Evolutionary conservation across 164 flowering plant species (phyloP).

Genomic region (Dillenia turbinata): DNA sequence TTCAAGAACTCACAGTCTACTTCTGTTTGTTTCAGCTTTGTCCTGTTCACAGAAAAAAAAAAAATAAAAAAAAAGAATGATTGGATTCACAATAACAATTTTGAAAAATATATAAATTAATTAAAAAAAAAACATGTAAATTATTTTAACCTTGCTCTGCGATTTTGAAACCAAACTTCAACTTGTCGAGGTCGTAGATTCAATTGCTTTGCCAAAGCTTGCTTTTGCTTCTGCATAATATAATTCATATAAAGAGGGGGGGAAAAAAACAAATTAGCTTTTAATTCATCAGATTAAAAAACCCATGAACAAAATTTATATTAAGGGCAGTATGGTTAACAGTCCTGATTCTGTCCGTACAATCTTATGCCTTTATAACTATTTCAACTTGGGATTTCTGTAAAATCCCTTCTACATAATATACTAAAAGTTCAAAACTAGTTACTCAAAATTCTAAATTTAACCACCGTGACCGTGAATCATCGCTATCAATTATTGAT

Average conservation of each 20-base stretch:
- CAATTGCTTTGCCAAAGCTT: slow-evolving; percentile 65
- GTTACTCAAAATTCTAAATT: too few relatives aligned
- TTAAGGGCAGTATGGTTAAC: too few relatives aligned
- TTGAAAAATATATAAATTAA: not conserved
- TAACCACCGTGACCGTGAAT: too few relatives aligned
- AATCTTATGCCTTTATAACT: too few relatives aligned
- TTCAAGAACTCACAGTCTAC: slow-evolving; percentile 78
- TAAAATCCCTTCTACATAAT: too few relatives aligned
- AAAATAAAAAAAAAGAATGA: not conserved
- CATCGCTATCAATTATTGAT: too few relatives aligned
- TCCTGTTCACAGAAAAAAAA: slow-evolving; percentile 36
- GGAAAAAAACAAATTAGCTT: too few relatives aligned
- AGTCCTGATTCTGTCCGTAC: too few relatives aligned
- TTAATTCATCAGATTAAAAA: too few relatives aligned
- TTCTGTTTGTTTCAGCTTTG: slow-evolving; percentile 86
- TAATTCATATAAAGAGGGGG: slow-evolving; percentile 1
- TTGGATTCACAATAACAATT: not conserved
- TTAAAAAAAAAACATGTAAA: not conserved
- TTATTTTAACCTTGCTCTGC: slow-evolving; percentile 64
- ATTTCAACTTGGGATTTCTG: too few relatives aligned
- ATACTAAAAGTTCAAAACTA: too few relatives aligned
- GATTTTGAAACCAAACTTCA: slow-evolving; percentile 88
- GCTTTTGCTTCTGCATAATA: slow-evolving; percentile 77
- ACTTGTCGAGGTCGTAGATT: slow-evolving; percentile 77
- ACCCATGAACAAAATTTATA: too few relatives aligned